Conservation (phyloP, 2,329 filamentous ascomycete genomes). For the Alternaria sp. region DNA sequence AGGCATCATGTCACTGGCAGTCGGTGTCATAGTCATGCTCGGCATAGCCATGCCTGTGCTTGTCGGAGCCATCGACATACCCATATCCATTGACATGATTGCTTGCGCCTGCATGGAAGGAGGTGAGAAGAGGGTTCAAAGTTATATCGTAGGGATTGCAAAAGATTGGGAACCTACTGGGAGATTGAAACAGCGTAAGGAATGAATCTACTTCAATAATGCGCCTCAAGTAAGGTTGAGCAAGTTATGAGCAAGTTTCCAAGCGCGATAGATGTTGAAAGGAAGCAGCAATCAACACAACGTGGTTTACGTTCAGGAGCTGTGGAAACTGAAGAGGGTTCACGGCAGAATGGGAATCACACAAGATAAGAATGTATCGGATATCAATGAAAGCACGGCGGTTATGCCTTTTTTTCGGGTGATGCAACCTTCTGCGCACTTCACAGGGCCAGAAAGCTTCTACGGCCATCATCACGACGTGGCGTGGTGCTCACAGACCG, state of each 20-base stretch:
- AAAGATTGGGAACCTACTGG: not conserved
- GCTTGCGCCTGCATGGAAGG: slow-evolving; percentile 11
- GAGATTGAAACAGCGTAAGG: not conserved
- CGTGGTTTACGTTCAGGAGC: not conserved
- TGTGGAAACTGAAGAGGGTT: not conserved
- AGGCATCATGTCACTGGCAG: slow-evolving; percentile 14
- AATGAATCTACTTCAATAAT: not conserved
- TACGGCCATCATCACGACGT: not conserved
- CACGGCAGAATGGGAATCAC: not conserved
- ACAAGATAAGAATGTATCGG: not conserved
- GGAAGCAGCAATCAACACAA: not conserved
- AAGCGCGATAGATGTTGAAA: not conserved
- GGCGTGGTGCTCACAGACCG: slow-evolving; percentile 8
- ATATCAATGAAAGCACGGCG: not conserved
- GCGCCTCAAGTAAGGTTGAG: slow-evolving; percentile 11
- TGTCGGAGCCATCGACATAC: not conserved
- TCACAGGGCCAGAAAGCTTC: not conserved
- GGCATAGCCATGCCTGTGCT: slow-evolving; percentile 14
- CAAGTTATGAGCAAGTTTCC: slow-evolving; percentile 22
- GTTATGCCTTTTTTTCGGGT: not conserved
- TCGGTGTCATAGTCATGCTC: slow-evolving; percentile 14
- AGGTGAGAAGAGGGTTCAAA: not conserved
- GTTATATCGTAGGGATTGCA: not conserved
- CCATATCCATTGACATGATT: slow-evolving; percentile 16
- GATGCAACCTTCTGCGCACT: not conserved